Base-by-base conservation (phyloP, 139 green algal species). In the Chlorokybus atmophyticus region DNA sequence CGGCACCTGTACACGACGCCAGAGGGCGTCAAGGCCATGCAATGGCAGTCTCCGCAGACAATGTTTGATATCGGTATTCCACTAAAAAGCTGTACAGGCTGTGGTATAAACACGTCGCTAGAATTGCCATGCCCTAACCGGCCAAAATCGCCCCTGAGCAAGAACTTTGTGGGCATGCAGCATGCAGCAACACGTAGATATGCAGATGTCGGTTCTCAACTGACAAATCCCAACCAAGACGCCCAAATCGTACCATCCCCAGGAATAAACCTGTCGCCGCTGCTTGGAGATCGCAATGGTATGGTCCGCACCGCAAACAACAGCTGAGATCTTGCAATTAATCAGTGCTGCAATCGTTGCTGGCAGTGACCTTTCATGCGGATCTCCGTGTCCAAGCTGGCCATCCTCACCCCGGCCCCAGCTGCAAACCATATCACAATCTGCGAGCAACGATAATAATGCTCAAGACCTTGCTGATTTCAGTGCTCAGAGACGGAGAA, bases 381-480 rank as follows among this genome's bases (percentile, higher is more conserved):
- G 48, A 21, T 58, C 50, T 10, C 55, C 59, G 10, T 75, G 60
- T 2, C 73, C 73, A 2, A 83, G 41, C 59, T 83, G 71, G 4
- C 86, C 87, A 57, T 95, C 87, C 38, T 95, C 87, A 3, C 86
- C 87, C 8, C 81, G 57, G 1, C 87, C 87, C 78, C 76, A 94
- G 0, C 64, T 66, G 17, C 30, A 52, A n/a, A 71, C 57, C 5
- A 65, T 21, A 31, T 61, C 52, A 14, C 35, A 44, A 44, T 14
- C 75, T 86, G n/a, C n/a, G n/a, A n/a, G n/a, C n/a, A n/a, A n/a
- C n/a, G n/a, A n/a, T n/a, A n/a, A n/a, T n/a, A n/a, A n/a, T n/a
- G n/a, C n/a, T n/a, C n/a, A n/a, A n/a, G n/a, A n/a, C n/a, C n/a
- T n/a, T n/a, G n/a, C n/a, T n/a, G n/a, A n/a, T n/a, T n/a, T n/a